Evolutionary conservation across 148 eudicot genomes (phyloP).

Genomic region (Spergularia marina): DNA sequence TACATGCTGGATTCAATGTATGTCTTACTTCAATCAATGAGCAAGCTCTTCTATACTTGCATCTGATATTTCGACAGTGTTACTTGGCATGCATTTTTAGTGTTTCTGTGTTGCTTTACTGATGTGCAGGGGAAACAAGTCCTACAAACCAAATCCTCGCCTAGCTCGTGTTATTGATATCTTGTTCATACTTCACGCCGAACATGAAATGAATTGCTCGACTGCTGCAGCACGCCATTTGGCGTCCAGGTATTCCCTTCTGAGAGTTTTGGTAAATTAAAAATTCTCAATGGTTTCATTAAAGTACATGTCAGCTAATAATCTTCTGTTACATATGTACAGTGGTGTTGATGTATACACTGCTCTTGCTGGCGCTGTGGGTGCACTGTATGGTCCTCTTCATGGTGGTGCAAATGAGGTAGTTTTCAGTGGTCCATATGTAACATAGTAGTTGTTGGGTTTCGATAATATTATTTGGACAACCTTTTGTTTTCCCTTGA

Average conservation of each 20-base stretch:
- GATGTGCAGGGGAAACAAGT: slow-evolving; percentile 69
- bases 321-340: slow-evolving; percentile 26
- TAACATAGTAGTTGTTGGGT: neutral
- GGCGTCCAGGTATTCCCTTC: slow-evolving; percentile 70
- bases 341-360: slow-evolving; percentile 99
- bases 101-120: neutral
- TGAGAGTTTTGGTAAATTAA: neutral
- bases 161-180: slow-evolving; percentile 91
- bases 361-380: slow-evolving; percentile 98
- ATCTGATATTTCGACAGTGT: neutral
- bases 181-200: slow-evolving; percentile 92
- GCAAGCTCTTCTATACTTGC: neutral
- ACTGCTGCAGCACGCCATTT: slow-evolving; percentile 99
- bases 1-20: slow-evolving; percentile 99
- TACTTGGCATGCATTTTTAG: neutral
- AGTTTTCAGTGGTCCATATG: slow-evolving; percentile 6
- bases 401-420: slow-evolving; percentile 99
- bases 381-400: slow-evolving; percentile 98
- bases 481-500: neutral
- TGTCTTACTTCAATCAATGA: slow-evolving; percentile 29
- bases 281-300: neutral
- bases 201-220: slow-evolving; percentile 99
- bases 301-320: neutral
- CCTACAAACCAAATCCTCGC: slow-evolving; percentile 91
- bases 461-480: neutral